These are phyloP conservation scores for Casaregolazyma lundiana DNA, from an alignment of 1,139 yeast genomes.

Conservation along the genomic window DNA sequence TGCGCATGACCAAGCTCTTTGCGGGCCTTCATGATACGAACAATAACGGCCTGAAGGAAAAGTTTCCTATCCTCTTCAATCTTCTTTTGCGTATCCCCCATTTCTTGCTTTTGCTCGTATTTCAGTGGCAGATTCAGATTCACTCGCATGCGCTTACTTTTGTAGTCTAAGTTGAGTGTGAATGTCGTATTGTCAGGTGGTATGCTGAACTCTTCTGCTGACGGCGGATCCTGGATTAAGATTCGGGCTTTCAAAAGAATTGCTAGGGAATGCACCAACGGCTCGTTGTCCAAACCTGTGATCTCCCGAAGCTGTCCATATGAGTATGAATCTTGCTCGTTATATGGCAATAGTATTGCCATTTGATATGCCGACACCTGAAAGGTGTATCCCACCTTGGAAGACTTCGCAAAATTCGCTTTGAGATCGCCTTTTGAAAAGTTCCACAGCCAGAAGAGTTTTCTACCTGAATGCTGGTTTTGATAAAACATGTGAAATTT, in stretches of 20 bases:
- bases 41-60: conserved; percentile 88
- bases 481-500: conserved; percentile 66
- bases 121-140: conserved; percentile 83
- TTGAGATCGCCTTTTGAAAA: conserved; percentile 88
- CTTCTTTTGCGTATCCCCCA: conserved; percentile 77
- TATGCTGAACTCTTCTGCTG: conserved; percentile 19
- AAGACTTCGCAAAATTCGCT: conserved; percentile 81
- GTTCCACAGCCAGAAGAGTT: conserved; percentile 94
- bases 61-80: conserved; percentile 83
- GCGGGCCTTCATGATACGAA: conserved; percentile 93
- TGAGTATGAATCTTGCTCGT: conserved; percentile 57
- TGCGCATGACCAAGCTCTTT: conserved; percentile 73
- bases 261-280: conserved; percentile 67
- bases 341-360: conserved; percentile 77
- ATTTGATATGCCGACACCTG: conserved; percentile 83
- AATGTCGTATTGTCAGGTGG: conserved; percentile 51
- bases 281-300: conserved; percentile 63
- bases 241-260: conserved; percentile 80
- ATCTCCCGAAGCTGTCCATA: conserved; percentile 57
- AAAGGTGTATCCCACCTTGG: conserved; percentile 67
- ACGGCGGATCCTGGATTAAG: conserved; percentile 49
- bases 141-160: conserved; percentile 77
- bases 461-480: conserved; percentile 78
- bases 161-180: conserved; percentile 74
- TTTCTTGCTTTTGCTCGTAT: conserved; percentile 70